phyloP scores from a whole-genome alignment of 2,329 filamentous ascomycete genomes.

The Epicoccum sorghinum region DNA sequence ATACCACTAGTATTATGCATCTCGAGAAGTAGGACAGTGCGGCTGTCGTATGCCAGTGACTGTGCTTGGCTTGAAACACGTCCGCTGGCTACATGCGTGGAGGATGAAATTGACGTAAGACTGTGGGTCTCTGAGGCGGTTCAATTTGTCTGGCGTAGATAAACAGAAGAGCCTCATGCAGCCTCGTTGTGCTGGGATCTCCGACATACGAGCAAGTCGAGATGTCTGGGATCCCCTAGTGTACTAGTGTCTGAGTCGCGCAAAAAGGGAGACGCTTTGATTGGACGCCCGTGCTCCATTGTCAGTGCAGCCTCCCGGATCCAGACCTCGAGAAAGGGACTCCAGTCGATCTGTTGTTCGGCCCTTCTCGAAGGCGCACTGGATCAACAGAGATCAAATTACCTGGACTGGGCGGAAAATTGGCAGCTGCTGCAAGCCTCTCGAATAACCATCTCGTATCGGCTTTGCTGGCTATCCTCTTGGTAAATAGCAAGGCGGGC shows the following conservation, averaged over 20 bases:
- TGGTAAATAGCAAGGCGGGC: no score
- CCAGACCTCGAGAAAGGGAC: constrained; percentile 4
- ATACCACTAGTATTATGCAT: neutral
- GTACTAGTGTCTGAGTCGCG: constrained; percentile 3
- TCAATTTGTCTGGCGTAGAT: constrained; percentile 5
- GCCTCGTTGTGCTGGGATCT: neutral
- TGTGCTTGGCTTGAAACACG: constrained; percentile 3
- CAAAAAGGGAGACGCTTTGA: neutral
- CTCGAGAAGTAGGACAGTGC: constrained; percentile 2
- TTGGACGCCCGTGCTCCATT: constrained; percentile 3
- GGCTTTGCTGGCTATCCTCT: no score
- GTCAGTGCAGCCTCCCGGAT: constrained; percentile 6
- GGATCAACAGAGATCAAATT: neutral
- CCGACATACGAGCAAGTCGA: neutral
- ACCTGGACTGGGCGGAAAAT: neutral
- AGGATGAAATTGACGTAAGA: constrained; percentile 5
- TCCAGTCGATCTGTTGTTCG: constrained; percentile 1
- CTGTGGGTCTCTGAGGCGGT: neutral
- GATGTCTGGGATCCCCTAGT: constrained; percentile 3
- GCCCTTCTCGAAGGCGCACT: neutral
- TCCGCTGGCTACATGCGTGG: constrained; percentile 1
- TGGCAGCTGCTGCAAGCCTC: neutral
- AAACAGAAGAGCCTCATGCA: constrained; percentile 4
- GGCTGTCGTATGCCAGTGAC: neutral
- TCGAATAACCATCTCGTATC: no score